phyloP scores from a whole-genome alignment of 179 eudicot species.

The Vitellaria paradoxa region DNA sequence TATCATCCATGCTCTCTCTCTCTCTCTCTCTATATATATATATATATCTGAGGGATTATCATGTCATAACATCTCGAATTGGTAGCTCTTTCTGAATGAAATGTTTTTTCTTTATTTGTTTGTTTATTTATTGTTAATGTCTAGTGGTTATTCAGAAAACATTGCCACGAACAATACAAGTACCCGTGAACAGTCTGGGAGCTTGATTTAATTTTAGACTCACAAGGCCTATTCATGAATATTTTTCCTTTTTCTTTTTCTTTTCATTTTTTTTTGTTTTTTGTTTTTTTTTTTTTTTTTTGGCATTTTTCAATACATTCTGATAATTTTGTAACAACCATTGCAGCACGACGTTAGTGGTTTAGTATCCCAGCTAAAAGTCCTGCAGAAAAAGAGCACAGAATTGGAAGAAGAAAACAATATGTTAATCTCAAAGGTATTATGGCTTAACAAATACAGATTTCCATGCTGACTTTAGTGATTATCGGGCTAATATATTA shows the following conservation, averaged over 20 bases:
- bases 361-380: conserved; percentile 80
- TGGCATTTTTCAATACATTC: not conserved
- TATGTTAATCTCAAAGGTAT: conserved; percentile 56
- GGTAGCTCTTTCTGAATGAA: not conserved
- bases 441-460: not conserved
- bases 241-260: not conserved
- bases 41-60: not conserved
- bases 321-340: not conserved
- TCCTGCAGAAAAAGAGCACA: conserved; percentile 60
- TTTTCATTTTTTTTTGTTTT: no score
- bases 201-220: not conserved
- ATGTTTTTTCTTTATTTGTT: not conserved
- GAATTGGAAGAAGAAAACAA: conserved; percentile 73
- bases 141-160: not conserved
- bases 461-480: not conserved
- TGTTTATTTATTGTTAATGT: not conserved
- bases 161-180: not conserved
- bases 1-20: conserved; percentile 11
- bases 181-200: not conserved
- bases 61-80: not conserved
- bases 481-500: not conserved
- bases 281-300: not conserved
- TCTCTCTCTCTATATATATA: not conserved
- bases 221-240: no score
- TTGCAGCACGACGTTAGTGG: conserved; percentile 78